phyloP scores from a whole-genome alignment of 2,329 filamentous ascomycete species.

The Trichophyton verrucosum region DNA sequence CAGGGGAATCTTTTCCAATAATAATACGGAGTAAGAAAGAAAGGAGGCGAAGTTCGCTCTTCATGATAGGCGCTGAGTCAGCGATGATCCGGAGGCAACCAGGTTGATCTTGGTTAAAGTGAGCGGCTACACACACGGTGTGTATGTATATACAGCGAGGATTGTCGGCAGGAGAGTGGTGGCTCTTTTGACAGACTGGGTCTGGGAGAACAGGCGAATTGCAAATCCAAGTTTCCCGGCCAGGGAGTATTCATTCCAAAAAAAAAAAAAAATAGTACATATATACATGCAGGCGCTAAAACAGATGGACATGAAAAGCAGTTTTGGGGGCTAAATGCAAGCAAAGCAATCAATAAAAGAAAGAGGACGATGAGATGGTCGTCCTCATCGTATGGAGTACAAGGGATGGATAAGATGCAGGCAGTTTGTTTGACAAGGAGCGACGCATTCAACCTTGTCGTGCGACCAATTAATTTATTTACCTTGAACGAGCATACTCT shows the following conservation, averaged over 20 bases:
- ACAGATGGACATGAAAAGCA: not conserved
- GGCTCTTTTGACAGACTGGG: not conserved
- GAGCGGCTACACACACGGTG: not conserved
- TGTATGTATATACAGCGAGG: not conserved
- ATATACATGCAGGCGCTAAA: conserved; percentile 1
- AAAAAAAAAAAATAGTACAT: not conserved
- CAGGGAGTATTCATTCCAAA: not conserved
- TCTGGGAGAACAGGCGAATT: not conserved
- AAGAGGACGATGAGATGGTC: not conserved
- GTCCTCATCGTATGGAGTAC: not conserved
- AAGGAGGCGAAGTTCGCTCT: not conserved
- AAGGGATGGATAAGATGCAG: not conserved
- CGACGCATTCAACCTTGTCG: not conserved
- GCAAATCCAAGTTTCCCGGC: not conserved
- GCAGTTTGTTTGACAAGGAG: not conserved
- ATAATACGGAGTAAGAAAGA: not conserved
- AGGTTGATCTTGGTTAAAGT: not conserved
- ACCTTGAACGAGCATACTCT: not conserved
- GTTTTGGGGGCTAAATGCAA: conserved; percentile 2
- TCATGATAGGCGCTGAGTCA: not conserved
- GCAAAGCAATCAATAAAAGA: not conserved
- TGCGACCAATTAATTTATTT: not conserved
- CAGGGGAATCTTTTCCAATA: not conserved
- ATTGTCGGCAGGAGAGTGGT: not conserved
- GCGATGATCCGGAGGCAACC: not conserved